A percentile compares a stretch with the other conserved stretches of the same genome.
phyloP scores from a whole-genome alignment of 139 green algal genomes.

The Micractinium sp. region DNA sequence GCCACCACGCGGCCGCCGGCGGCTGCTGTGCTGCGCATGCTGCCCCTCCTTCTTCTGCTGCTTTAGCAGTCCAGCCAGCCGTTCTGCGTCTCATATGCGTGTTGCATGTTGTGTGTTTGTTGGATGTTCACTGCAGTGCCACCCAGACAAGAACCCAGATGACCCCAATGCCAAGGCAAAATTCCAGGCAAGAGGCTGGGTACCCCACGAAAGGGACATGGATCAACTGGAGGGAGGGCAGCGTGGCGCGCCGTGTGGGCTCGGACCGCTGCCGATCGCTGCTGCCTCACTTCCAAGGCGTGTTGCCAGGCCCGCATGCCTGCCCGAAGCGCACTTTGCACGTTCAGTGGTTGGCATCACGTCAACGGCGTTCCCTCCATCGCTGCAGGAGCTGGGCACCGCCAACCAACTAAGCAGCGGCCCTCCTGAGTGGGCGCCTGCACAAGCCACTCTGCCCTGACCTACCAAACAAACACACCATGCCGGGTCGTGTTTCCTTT shows the following conservation, averaged over 20 bases:
- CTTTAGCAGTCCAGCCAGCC: not conserved
- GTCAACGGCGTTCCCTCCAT: not conserved
- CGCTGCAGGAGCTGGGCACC: conserved; percentile 34
- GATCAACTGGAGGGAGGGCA: not conserved
- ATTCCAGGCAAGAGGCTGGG: conserved; percentile 71
- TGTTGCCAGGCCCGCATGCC: too few relatives aligned
- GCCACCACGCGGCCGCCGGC: too few relatives aligned
- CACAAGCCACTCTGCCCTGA: too few relatives aligned
- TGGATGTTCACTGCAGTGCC: conserved; percentile 33
- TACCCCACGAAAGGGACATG: too few relatives aligned
- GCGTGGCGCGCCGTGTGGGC: too few relatives aligned
- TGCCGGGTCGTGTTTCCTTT: not conserved
- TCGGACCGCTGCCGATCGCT: not conserved
- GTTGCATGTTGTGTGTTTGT: conserved; percentile 18
- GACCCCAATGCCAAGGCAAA: conserved; percentile 71
- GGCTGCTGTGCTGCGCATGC: not conserved
- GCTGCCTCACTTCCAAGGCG: too few relatives aligned
- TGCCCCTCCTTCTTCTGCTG: not conserved
- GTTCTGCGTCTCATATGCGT: not conserved
- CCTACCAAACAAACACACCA: too few relatives aligned
- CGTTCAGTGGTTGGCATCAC: not conserved
- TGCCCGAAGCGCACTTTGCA: too few relatives aligned
- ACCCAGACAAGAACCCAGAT: conserved; percentile 89
- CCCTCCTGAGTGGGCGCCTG: too few relatives aligned
- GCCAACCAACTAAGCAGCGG: conserved; percentile 73